These are phyloP conservation scores for Fusarium sp. DNA, from an alignment of 2,329 filamentous ascomycete genomes.

Conservation along the genomic window DNA sequence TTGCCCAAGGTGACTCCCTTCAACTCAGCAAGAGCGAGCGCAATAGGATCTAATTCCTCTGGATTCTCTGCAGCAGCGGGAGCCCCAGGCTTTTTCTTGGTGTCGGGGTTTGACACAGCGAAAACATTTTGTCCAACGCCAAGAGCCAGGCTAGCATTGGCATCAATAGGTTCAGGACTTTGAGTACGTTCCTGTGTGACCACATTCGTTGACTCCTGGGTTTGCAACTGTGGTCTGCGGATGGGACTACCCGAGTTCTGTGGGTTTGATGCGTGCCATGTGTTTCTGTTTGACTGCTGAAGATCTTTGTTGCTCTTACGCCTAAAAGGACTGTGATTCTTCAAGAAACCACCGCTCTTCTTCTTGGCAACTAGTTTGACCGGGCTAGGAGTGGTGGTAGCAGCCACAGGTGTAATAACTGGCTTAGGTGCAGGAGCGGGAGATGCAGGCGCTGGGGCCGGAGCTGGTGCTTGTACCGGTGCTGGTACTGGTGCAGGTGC, in stretches of 20 bases:
- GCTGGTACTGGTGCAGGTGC: background rate
- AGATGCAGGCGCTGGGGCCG: background rate
- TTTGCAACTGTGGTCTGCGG: conserved; percentile 58
- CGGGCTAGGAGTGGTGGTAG: conserved; percentile 53
- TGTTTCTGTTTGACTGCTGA: conserved; percentile 66
- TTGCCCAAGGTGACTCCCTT: conserved; percentile 85
- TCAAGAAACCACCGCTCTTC: conserved; percentile 90
- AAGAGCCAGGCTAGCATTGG: conserved; percentile 90
- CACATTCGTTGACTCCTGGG: conserved; percentile 55
- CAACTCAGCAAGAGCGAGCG: conserved; percentile 89
- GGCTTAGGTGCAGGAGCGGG: background rate
- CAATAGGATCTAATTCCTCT: conserved; percentile 87
- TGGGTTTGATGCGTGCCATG: conserved; percentile 65
- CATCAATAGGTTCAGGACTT: conserved; percentile 90
- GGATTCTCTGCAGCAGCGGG: conserved; percentile 54
- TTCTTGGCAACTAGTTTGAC: conserved; percentile 78
- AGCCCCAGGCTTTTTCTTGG: conserved; percentile 55
- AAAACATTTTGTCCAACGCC: conserved; percentile 98
- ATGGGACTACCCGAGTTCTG: conserved; percentile 50
- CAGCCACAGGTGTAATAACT: background rate
- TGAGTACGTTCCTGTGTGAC: conserved; percentile 59
- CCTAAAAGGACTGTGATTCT: conserved; percentile 91
- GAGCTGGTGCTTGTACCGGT: background rate
- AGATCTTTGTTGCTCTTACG: conserved; percentile 88
- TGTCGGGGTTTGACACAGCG: conserved; percentile 85